Base-by-base conservation (phyloP, 441 rosid genomes). In the Brassica hybrid region DNA sequence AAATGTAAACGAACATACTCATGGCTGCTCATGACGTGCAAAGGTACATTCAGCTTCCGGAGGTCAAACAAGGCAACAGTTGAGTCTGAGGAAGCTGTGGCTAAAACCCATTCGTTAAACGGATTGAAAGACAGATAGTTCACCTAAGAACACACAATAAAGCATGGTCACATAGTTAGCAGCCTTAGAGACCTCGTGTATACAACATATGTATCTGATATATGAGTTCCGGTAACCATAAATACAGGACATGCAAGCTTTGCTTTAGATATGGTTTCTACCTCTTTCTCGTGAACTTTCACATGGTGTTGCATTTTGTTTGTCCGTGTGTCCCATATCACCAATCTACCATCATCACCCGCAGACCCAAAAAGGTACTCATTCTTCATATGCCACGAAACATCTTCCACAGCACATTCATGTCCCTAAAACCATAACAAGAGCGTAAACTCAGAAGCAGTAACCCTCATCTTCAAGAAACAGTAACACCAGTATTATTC, bases 271-370 rank as follows among this genome's bases (percentile, higher is more conserved):
- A 54, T 72, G 19, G 36, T 64, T 60, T 74, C 70, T 27, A 86
- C 97, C 98, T 91, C 98, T 76, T 80, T 88, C 73, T 88, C 90
- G 69, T 90, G 95, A 77, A 85, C 89, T 85, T 85, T 90, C 65
- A 86, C 83, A 25, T 77, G 71, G 48, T 90, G 88, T 69, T 88
- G 85, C 5, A 81, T 72, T 80, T 86, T 87, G 82, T 84, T 88
- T 69, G 93, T 87, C 13, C 95, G 86, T 85, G 84, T 67, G 83
- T 93, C 98, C 95, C 98, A 93, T 58, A 91, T 88, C 81, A 90
- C 86, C 81, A 90, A 64, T 36, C 69, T 86, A 43, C 94, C 84
- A 82, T 93, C 97, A 86, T 90, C 97, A 30, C 97, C 89, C 0
- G 86, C 90, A 45, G 98, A 93, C 36, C 95, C 98, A 81, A 93